These are phyloP conservation scores for Schwanniomyces polymorphus DNA, from an alignment of 805 yeast genomes.

Conservation along the genomic window DNA sequence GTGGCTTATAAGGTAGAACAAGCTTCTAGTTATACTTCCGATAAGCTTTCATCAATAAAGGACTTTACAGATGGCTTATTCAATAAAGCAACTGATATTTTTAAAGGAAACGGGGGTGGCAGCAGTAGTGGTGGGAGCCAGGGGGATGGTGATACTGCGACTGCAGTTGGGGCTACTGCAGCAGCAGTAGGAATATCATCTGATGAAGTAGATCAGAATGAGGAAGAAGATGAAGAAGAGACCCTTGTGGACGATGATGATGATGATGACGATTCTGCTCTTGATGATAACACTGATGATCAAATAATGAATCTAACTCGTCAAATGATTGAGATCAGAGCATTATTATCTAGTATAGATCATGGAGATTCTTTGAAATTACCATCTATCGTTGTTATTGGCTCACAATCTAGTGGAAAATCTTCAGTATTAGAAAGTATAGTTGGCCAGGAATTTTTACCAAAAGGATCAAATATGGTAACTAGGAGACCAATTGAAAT, in stretches of 20 bases:
- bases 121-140: constrained; percentile 27
- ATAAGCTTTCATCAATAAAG: constrained; percentile 58
- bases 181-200: constrained; percentile 52
- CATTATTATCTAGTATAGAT: constrained; percentile 73
- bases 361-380: constrained; percentile 73
- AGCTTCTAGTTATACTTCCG: constrained; percentile 70
- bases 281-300: constrained; percentile 60
- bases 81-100: constrained; percentile 48
- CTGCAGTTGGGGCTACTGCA: constrained; percentile 51
- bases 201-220: constrained; percentile 33
- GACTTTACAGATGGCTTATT: constrained; percentile 60
- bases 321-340: constrained; percentile 95
- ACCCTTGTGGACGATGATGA: constrained; percentile 38
- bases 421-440: constrained; percentile 94
- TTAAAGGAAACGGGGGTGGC: constrained; percentile 28
- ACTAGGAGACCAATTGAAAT: constrained; percentile 96
- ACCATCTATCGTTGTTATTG: constrained; percentile 95
- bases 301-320: constrained; percentile 88
- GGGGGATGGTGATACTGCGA: constrained; percentile 32
- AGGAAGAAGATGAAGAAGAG: constrained; percentile 53
- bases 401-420: constrained; percentile 97
- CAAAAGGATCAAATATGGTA: constrained; percentile 98
- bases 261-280: constrained; percentile 45
- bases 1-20: constrained; percentile 90
- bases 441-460: constrained; percentile 97